Conservation (phyloP, 192 early-diverging fungal genomes). For the Linderina pennispora region DNA sequence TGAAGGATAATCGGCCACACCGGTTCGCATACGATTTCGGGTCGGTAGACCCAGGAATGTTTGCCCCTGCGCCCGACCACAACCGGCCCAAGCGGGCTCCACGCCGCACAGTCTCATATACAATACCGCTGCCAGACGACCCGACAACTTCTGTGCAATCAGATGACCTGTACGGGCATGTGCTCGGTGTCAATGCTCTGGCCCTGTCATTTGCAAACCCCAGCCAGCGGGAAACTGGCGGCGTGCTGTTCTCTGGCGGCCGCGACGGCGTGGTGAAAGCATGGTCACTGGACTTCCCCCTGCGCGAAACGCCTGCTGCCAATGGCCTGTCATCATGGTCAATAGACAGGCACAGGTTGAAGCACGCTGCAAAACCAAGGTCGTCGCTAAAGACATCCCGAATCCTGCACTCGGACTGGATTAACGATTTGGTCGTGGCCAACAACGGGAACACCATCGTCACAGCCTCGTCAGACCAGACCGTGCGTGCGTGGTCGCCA, state of each 20-base stretch:
- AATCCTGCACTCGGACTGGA: constrained; percentile 91
- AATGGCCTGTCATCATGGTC: constrained; percentile 7
- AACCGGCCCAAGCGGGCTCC: constrained; percentile 35
- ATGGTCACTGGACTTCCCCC: constrained; percentile 64
- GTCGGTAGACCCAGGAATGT: constrained; percentile 46
- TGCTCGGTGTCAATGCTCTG: constrained; percentile 82
- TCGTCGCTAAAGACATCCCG: constrained; percentile 63
- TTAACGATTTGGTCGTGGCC: constrained; percentile 75
- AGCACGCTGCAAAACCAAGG: constrained; percentile 38
- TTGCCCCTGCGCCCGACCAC: constrained; percentile 34
- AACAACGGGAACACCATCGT: constrained; percentile 52
- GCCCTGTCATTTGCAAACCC: constrained; percentile 45
- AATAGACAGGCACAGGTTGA: constrained; percentile 21
- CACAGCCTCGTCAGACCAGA: constrained; percentile 88
- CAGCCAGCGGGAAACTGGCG: constrained; percentile 31
- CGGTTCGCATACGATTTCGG: constrained; percentile 48
- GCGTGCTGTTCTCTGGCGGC: constrained; percentile 82
- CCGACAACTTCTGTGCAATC: constrained; percentile 2
- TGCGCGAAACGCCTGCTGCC: neutral
- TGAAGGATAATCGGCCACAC: constrained; percentile 41
- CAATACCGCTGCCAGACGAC: constrained; percentile 31
- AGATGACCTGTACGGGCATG: constrained; percentile 52
- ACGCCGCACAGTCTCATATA: constrained; percentile 35
- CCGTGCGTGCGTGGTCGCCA: constrained; percentile 64
- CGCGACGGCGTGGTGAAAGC: constrained; percentile 81